These are phyloP conservation scores for Penicillium sp. DNA, from an alignment of 2,329 filamentous ascomycete species.

Conservation along the genomic window DNA sequence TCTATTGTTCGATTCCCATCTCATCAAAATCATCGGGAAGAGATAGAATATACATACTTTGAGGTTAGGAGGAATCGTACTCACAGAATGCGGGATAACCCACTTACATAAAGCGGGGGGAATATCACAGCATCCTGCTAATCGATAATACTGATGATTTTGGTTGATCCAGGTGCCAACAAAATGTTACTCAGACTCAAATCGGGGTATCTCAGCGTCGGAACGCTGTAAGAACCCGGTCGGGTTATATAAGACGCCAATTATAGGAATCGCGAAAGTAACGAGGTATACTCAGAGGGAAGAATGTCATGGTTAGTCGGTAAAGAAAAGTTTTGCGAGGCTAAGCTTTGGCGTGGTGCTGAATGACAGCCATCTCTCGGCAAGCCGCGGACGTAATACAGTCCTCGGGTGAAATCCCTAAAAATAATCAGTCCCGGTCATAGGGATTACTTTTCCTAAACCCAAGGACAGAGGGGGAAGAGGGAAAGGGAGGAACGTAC, in stretches of 20 bases:
- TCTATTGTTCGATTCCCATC: slow-evolving; percentile 24
- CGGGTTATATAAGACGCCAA: slow-evolving; percentile 24
- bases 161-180: slow-evolving; percentile 24
- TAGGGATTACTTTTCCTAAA: background rate
- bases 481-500: slow-evolving; percentile 13
- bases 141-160: slow-evolving; percentile 30
- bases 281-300: slow-evolving; percentile 24
- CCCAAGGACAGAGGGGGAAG: background rate
- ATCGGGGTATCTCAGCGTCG: slow-evolving; percentile 30
- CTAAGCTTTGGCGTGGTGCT: slow-evolving; percentile 25
- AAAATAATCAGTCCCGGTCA: slow-evolving; percentile 11
- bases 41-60: slow-evolving; percentile 26
- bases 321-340: slow-evolving; percentile 30
- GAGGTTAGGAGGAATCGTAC: slow-evolving; percentile 24
- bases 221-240: slow-evolving; percentile 12
- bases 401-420: slow-evolving; percentile 23
- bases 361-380: slow-evolving; percentile 25
- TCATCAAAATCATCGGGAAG: slow-evolving; percentile 28
- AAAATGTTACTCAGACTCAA: slow-evolving; percentile 31
- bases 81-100: slow-evolving; percentile 31
- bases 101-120: slow-evolving; percentile 28
- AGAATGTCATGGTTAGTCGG: slow-evolving; percentile 26
- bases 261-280: slow-evolving; percentile 28
- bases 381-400: slow-evolving; percentile 28
- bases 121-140: slow-evolving; percentile 31